Evolutionary conservation across 2,329 filamentous ascomycete species (phyloP), one percentile per base, ranked within the genome.

Genomic region (Fusarium duplospermum): DNA sequence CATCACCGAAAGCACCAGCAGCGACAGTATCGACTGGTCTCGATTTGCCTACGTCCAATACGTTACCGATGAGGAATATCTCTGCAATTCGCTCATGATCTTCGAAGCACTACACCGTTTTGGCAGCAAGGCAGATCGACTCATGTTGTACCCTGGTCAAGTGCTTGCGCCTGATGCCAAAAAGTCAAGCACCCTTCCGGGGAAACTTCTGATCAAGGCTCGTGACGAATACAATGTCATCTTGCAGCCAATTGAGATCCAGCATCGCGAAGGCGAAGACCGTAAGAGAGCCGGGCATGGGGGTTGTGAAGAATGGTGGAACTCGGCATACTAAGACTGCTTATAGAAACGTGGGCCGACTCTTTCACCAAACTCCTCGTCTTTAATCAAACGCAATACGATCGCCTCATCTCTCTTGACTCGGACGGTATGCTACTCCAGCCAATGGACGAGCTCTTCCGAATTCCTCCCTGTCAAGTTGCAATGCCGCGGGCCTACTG

Each of bases 401-500:
- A 72, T 0, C 76, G 81, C 0, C 83, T 87, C 6, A 75, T 84
- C n/a, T 89, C 91, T 64, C 80, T 87, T 8, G 86, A 94, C 80
- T 92, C 91, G n/a, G 92, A 94, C 77, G 85, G 89, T 29, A 89
- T 88, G 2, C 82, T 94, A 6, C 85, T 93, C 6, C 85, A 91
- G 69, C 83, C 85, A 42, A 88, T 94, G 86, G 93, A 94, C 77
- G 92, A 94, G 71, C 87, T 94, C 2, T 94, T 94, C 82, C 87
- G 92, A 33, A 84, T 93, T 2, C 93, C 92, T 0, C 81, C 85
- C 1, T 86, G 88, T 2, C 84, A 88, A 4, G 87, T 92, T 9
- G 92, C 92, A 6, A 92, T 94, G 88, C 91, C 92, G 1, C 89
- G 91, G 22, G 93, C 92, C 10, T 94, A 94, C 81, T 94, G 92